Conservation (phyloP, 805 yeast genomes). For the Brettanomyces anomalus region DNA sequence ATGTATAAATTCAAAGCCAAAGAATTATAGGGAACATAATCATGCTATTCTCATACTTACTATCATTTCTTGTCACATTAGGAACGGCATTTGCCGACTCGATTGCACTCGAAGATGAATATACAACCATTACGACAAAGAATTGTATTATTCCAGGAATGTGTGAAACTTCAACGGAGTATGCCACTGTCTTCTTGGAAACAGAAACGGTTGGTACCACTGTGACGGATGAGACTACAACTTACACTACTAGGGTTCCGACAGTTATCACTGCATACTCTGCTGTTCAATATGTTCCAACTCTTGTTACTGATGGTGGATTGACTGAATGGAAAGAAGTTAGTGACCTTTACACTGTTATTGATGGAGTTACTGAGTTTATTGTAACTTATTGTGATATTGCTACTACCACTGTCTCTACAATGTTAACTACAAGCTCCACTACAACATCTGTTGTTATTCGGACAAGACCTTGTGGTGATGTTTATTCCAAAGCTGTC, state of each 20-base stretch:
- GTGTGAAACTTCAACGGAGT: constrained; percentile 9
- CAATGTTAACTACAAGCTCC: constrained; percentile 7
- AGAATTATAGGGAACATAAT: no score
- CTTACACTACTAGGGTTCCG: constrained; percentile 1
- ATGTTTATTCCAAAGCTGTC: constrained; percentile 1
- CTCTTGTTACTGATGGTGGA: constrained; percentile 9
- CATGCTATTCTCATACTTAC: neutral
- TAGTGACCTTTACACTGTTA: constrained; percentile 10
- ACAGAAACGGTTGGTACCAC: constrained; percentile 7
- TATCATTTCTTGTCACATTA: neutral
- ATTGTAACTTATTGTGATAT: constrained; percentile 19
- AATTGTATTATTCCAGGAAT: neutral
- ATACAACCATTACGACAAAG: constrained; percentile 1
- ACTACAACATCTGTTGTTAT: neutral
- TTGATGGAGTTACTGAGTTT: constrained; percentile 11
- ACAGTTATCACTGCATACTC: constrained; percentile 1
- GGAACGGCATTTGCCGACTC: neutral
- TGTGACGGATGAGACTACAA: constrained; percentile 1
- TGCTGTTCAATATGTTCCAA: constrained; percentile 6
- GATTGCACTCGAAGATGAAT: constrained; percentile 1
- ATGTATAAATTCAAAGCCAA: no score
- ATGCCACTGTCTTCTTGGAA: constrained; percentile 6
- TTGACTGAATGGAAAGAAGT: constrained; percentile 13
- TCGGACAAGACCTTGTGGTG: constrained; percentile 1
- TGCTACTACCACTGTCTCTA: constrained; percentile 8